These are phyloP conservation scores for Chlorella sp. DNA, from an alignment of 139 green algal species.

Conservation along the genomic window DNA sequence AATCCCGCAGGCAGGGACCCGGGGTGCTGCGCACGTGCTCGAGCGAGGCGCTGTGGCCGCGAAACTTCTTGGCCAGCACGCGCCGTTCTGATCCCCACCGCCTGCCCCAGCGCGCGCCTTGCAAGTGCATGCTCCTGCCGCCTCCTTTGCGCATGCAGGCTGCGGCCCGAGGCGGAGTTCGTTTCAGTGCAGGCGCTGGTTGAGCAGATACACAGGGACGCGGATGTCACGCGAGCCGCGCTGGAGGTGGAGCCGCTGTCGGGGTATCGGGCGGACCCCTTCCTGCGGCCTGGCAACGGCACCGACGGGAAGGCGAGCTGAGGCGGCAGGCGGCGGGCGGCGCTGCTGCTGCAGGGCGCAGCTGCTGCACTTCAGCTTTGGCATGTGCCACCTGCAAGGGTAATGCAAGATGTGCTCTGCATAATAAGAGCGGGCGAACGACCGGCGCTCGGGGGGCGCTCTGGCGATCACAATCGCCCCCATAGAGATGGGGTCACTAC, in stretches of 20 bases:
- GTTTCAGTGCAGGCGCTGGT: slow-evolving; percentile 67
- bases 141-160: background rate
- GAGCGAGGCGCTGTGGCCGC: background rate
- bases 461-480: no score
- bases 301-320: background rate
- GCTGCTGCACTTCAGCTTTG: no score
- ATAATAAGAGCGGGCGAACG: background rate
- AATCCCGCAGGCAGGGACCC: background rate
- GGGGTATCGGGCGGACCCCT: slow-evolving; percentile 42
- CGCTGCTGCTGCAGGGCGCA: background rate
- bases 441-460: no score
- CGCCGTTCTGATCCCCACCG: background rate
- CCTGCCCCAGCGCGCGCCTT: background rate
- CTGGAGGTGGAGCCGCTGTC: slow-evolving; percentile 50
- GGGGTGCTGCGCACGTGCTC: background rate
- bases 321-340: background rate
- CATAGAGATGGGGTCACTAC: no score
- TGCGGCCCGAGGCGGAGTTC: slow-evolving; percentile 84
- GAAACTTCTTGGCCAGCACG: background rate
- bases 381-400: no score
- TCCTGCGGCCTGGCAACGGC: slow-evolving; percentile 50
- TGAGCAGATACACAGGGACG: slow-evolving; percentile 80
- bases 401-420: slow-evolving; percentile 3
- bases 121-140: no score
- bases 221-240: slow-evolving; percentile 45